These are phyloP conservation scores for Cladobotryum protrusum DNA, from an alignment of 2,329 filamentous ascomycete genomes.

Conservation along the genomic window DNA sequence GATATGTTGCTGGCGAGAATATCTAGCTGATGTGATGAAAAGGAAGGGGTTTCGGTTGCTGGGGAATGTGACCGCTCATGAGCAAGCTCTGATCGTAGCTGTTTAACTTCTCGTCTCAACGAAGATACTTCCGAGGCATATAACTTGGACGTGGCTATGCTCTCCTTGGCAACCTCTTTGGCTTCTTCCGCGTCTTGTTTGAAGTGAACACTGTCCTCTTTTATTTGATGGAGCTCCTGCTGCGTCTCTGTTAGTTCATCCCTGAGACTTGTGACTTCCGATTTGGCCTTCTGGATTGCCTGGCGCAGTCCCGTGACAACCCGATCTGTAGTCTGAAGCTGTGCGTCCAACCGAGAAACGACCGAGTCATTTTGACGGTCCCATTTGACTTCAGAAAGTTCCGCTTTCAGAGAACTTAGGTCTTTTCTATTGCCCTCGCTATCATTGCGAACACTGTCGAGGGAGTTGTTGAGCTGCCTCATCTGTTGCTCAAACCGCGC, in stretches of 20 bases:
- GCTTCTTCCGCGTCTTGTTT: conserved; percentile 18
- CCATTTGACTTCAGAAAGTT: conserved; percentile 17
- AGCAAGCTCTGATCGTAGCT: conserved; percentile 23
- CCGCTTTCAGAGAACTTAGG: conserved; percentile 21
- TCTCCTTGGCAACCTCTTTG: conserved; percentile 20
- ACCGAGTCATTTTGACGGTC: conserved; percentile 12
- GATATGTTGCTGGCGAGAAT: conserved; percentile 34
- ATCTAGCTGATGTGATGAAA: conserved; percentile 31
- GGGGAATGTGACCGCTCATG: conserved; percentile 18
- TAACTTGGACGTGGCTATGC: conserved; percentile 18
- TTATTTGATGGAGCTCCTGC: conserved; percentile 18
- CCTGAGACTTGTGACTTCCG: conserved; percentile 15
- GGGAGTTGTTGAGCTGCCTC: conserved; percentile 24
- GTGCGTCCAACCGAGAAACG: conserved; percentile 17
- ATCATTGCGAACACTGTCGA: conserved; percentile 22
- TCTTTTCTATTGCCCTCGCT: conserved; percentile 18
- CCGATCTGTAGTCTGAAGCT: conserved; percentile 17
- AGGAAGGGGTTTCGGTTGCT: conserved; percentile 12
- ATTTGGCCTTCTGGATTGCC: conserved; percentile 13
- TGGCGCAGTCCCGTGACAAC: conserved; percentile 17
- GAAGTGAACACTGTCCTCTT: conserved; percentile 18
- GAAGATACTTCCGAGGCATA: conserved; percentile 26
- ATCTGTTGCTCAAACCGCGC: conserved; percentile 29
- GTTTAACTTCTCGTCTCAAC: conserved; percentile 28
- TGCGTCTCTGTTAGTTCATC: conserved; percentile 19